phyloP scores from a whole-genome alignment of 768 basidiomycete species.

The Macrolepiota fuliginosa region DNA sequence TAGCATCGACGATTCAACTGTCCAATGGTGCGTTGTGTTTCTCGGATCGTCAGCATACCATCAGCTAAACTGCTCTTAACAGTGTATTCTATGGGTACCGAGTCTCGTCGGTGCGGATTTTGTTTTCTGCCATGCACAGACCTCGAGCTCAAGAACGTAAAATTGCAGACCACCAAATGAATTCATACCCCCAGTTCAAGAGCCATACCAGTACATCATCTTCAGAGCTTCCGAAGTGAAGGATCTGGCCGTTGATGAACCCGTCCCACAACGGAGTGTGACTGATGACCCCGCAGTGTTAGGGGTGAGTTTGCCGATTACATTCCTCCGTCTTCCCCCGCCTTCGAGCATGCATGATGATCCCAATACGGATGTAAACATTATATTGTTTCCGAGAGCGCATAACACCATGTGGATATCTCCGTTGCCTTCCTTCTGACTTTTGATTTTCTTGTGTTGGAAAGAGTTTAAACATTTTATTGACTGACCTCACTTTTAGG shows the following conservation, averaged over 20 bases:
- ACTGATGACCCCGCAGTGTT: constrained; percentile 85
- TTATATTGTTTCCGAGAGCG: constrained; percentile 24
- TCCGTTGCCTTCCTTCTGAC: constrained; percentile 67
- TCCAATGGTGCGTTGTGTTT: constrained; percentile 65
- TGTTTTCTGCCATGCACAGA: background rate
- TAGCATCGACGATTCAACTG: constrained; percentile 82
- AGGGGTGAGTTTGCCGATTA: constrained; percentile 47
- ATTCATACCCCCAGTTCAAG: constrained; percentile 80
- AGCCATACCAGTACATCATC: constrained; percentile 87
- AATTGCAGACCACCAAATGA: constrained; percentile 60
- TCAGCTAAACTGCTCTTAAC: constrained; percentile 15
- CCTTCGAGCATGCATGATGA: constrained; percentile 20
- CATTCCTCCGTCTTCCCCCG: constrained; percentile 14
- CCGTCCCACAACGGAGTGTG: constrained; percentile 55
- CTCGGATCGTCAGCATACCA: background rate
- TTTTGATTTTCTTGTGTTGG: background rate
- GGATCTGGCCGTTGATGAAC: constrained; percentile 82
- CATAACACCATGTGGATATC: constrained; percentile 47
- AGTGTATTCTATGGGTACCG: constrained; percentile 90
- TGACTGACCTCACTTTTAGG: constrained; percentile 28
- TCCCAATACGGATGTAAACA: constrained; percentile 30
- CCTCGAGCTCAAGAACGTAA: background rate
- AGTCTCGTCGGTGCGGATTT: constrained; percentile 68
- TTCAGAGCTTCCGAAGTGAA: constrained; percentile 91
- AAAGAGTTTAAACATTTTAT: background rate